phyloP scores from a whole-genome alignment of 345 rosid genomes.

The Alliaria petiolata region DNA sequence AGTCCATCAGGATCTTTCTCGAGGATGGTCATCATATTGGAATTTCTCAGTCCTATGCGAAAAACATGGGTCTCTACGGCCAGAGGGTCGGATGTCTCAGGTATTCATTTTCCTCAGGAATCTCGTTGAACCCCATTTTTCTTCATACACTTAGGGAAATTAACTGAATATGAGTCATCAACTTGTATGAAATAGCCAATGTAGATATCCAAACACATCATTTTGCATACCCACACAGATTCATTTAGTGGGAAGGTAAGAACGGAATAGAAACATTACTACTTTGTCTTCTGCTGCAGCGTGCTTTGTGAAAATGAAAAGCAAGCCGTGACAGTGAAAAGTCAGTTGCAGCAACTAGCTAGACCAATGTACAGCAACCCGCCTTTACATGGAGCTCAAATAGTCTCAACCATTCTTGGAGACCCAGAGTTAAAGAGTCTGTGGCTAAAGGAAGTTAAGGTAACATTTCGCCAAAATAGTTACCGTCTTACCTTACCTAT shows the following conservation, averaged over 20 bases:
- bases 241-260: not conserved
- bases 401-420: slow-evolving; percentile 77
- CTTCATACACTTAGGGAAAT: not conserved
- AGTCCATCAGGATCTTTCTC: slow-evolving; percentile 88
- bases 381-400: slow-evolving; percentile 82
- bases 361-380: slow-evolving; percentile 99
- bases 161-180: not conserved
- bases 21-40: slow-evolving; percentile 90
- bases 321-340: slow-evolving; percentile 79
- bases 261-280: not conserved
- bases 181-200: not conserved
- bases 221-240: not conserved
- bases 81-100: slow-evolving; percentile 98
- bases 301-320: slow-evolving; percentile 81
- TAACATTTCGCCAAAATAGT: slow-evolving; percentile 20
- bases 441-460: slow-evolving; percentile 96
- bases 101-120: slow-evolving; percentile 33
- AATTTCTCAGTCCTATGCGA: slow-evolving; percentile 92
- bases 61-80: slow-evolving; percentile 99
- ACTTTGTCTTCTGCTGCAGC: slow-evolving; percentile 37
- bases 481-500: not conserved
- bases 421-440: slow-evolving; percentile 70
- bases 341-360: slow-evolving; percentile 96
- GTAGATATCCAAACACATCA: not conserved
- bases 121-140: not conserved